These are phyloP conservation scores for Colletotrichum spaethianum DNA, from an alignment of 2,329 filamentous ascomycete genomes.

Conservation along the genomic window DNA sequence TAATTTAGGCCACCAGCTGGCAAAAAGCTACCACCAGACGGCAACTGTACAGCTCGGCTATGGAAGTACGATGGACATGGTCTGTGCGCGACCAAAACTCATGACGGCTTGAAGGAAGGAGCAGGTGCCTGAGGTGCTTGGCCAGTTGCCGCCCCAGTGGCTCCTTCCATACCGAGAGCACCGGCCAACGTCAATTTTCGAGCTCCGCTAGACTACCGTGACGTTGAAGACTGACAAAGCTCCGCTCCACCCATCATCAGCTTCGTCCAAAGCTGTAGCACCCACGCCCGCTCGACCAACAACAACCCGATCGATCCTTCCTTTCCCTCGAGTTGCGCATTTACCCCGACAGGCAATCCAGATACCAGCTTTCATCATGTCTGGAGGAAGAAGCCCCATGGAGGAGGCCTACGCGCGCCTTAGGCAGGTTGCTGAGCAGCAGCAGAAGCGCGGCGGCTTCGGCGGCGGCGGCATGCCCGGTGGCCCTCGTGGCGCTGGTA, in stretches of 20 bases:
- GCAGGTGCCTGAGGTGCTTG: slow-evolving; percentile 24
- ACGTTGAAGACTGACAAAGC: slow-evolving; percentile 39
- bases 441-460: slow-evolving; percentile 56
- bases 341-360: slow-evolving; percentile 1
- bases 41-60: neutral
- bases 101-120: slow-evolving; percentile 8
- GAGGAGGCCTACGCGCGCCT: slow-evolving; percentile 67
- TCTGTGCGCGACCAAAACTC: slow-evolving; percentile 5
- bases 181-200: slow-evolving; percentile 38
- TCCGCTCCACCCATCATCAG: slow-evolving; percentile 34
- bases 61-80: neutral
- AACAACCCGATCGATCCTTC: neutral
- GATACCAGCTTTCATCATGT: slow-evolving; percentile 20
- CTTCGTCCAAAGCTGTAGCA: slow-evolving; percentile 26
- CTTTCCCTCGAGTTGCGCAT: neutral
- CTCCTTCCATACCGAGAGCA: slow-evolving; percentile 28
- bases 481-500: slow-evolving; percentile 53
- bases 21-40: neutral
- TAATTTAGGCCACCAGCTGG: neutral
- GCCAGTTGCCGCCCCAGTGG: slow-evolving; percentile 8
- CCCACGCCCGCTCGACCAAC: slow-evolving; percentile 5
- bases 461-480: slow-evolving; percentile 57
- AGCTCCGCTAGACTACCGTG: slow-evolving; percentile 38
- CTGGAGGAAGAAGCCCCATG: slow-evolving; percentile 53
- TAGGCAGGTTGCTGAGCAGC: slow-evolving; percentile 62